Evolutionary conservation across 2,329 filamentous ascomycete species (phyloP).

Genomic region (Diaporthe citrichinensis): DNA sequence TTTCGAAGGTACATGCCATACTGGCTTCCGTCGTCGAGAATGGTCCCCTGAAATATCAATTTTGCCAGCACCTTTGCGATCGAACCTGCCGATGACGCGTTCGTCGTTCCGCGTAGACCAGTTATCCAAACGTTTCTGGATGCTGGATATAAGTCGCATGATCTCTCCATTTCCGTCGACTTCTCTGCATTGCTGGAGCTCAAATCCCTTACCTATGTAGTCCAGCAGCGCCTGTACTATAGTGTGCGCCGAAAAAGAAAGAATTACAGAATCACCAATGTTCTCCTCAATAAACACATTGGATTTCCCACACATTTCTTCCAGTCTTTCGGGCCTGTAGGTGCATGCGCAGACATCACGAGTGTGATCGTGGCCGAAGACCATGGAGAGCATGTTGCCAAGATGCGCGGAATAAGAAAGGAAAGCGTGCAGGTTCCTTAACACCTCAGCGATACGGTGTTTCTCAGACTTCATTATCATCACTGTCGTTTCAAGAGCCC

Average conservation of each 20-base stretch:
- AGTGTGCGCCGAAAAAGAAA: neutral
- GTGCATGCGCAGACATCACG: neutral
- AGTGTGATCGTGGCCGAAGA: neutral
- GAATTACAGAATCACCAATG: neutral
- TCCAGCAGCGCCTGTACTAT: neutral
- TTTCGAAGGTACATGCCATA: neutral
- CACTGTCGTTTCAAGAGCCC: neutral
- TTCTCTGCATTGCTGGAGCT: neutral
- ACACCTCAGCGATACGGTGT: neutral
- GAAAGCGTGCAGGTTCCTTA: neutral
- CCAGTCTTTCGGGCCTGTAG: neutral
- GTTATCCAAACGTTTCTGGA: neutral
- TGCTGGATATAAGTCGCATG: neutral
- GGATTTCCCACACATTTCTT: rapidly evolving
- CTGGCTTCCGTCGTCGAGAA: too few relatives aligned
- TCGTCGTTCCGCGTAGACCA: neutral
- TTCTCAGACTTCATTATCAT: rapidly evolving
- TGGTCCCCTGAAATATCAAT: too few relatives aligned
- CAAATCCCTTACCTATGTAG: too few relatives aligned
- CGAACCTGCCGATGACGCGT: neutral
- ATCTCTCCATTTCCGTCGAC: neutral
- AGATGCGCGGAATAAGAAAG: neutral
- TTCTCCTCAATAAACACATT: rapidly evolving
- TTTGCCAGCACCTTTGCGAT: too few relatives aligned
- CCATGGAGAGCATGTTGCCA: too few relatives aligned